Conservation (phyloP, 225 moss, liverwort and hornwort genomes). For the Climacium dendroides region DNA sequence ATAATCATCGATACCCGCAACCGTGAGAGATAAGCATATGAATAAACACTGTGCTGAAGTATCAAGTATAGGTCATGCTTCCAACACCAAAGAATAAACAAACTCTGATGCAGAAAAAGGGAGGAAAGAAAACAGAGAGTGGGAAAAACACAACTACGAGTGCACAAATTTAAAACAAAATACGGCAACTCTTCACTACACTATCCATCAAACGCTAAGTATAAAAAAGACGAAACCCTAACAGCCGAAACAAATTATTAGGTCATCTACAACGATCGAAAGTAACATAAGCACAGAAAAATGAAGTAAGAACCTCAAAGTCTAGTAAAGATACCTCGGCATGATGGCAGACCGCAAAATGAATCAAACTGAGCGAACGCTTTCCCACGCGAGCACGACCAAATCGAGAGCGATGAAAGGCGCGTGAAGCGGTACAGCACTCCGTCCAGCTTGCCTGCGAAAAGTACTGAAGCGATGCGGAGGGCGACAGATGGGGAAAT, state of each 20-base stretch:
- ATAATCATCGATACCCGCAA: neutral
- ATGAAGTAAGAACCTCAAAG: neutral
- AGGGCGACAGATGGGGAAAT: neutral
- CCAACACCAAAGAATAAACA: neutral
- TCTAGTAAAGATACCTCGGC: constrained; percentile 15
- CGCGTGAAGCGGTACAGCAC: neutral
- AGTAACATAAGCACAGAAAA: neutral
- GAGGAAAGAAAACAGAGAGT: neutral
- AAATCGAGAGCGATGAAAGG: neutral
- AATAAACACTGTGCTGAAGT: neutral
- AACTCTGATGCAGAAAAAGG: neutral
- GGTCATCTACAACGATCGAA: neutral
- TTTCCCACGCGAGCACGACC: neutral
- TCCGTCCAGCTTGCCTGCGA: neutral
- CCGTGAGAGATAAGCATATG: neutral
- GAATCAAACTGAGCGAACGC: neutral
- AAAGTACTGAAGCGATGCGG: neutral
- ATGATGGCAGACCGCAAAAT: constrained; percentile 13
- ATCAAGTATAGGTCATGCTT: neutral
- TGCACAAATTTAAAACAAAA: neutral
- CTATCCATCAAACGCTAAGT: neutral
- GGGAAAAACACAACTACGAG: neutral
- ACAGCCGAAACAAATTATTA: neutral
- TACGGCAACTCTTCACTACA: neutral
- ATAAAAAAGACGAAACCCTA: neutral